Evolutionary conservation across 2,329 filamentous ascomycete species (phyloP).

Genomic region (Venturia pyrina): DNA sequence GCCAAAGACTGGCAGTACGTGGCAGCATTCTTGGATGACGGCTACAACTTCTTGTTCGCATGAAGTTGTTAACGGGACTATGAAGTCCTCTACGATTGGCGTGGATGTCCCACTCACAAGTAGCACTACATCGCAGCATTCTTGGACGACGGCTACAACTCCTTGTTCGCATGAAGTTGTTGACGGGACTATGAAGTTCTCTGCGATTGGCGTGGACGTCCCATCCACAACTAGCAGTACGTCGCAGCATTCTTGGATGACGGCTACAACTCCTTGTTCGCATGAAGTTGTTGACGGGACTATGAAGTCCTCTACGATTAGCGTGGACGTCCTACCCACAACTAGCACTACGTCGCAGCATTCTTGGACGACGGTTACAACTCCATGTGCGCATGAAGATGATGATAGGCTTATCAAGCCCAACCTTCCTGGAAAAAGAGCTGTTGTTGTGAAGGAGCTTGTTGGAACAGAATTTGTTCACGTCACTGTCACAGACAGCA

Average conservation of each 20-base stretch:
- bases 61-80: no score
- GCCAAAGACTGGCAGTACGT: no score
- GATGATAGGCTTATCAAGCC: not conserved
- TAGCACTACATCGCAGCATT: not conserved
- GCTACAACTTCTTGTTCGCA: no score
- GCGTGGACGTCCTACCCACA: not conserved
- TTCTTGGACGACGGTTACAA: not conserved
- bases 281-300: no score
- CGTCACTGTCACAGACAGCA: not conserved
- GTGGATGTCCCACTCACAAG: not conserved
- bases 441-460: not conserved
- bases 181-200: not conserved
- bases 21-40: no score
- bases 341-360: not conserved
- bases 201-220: no score
- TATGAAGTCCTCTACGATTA: no score
- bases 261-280: no score
- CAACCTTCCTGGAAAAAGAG: not conserved
- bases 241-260: no score
- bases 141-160: not conserved
- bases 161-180: not conserved
- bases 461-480: not conserved
- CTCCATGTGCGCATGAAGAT: not conserved
- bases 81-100: no score
- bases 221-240: no score